Percentiles rank a stretch among this genome's conserved stretches.
Conservation (phyloP, 139 green algal species). For the Mychonastes homosphaera region DNA sequence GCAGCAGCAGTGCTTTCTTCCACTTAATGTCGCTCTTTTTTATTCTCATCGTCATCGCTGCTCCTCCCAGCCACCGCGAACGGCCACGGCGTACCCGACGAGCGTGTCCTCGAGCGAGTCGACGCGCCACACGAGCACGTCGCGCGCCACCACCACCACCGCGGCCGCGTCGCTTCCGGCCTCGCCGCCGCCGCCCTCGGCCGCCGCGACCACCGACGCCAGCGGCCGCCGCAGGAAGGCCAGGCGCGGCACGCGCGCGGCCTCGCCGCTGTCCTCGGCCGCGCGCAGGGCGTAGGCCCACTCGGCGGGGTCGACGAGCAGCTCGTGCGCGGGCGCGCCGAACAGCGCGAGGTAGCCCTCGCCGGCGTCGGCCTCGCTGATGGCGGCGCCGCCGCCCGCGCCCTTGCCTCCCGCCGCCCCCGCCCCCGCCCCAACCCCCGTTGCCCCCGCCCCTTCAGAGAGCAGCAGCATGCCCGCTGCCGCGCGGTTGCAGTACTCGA, state of each 20-base stretch:
- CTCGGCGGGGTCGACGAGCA: constrained; percentile 10
- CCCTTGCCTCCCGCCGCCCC: too few relatives aligned
- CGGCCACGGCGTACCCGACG: constrained; percentile 27
- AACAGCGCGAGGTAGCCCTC: constrained; percentile 16
- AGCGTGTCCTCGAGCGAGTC: constrained; percentile 34
- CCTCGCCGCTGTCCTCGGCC: constrained; percentile 3
- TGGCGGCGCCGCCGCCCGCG: too few relatives aligned
- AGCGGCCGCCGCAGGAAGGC: too few relatives aligned
- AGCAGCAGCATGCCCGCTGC: background rate
- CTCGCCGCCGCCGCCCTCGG: too few relatives aligned
- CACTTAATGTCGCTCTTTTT: too few relatives aligned
- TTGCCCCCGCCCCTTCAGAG: too few relatives aligned
- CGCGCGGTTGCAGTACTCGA: constrained; percentile 37
- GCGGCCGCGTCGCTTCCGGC: constrained; percentile 8
- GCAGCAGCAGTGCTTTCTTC: too few relatives aligned
- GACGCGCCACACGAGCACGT: constrained; percentile 30
- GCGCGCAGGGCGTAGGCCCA: constrained; percentile 17
- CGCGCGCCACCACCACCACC: constrained; percentile 3
- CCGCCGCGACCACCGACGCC: too few relatives aligned
- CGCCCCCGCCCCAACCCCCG: too few relatives aligned
- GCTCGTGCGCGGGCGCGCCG: background rate
- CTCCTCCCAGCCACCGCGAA: too few relatives aligned
- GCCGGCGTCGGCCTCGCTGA: too few relatives aligned
- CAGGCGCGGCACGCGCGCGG: constrained; percentile 12
- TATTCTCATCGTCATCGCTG: too few relatives aligned